Evolutionary conservation across 2,329 filamentous ascomycete species (phyloP).

Genomic region (Conoideocrella luteorostrata): DNA sequence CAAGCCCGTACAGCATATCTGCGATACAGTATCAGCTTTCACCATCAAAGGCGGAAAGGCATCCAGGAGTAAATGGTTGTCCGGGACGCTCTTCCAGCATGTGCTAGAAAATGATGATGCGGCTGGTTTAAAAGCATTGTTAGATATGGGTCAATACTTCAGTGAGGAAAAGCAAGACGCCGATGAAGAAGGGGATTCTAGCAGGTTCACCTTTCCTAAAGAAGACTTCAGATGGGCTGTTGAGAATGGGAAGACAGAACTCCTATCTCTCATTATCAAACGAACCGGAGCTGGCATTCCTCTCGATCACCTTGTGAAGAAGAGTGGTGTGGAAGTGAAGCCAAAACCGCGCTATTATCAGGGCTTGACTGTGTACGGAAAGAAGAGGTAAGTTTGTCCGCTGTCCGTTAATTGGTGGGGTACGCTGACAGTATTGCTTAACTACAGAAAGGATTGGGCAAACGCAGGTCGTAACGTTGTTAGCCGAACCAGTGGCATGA

Average conservation of each 20-base stretch:
- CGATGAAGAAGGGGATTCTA: constrained; percentile 25
- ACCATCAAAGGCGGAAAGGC: constrained; percentile 22
- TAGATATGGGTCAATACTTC: constrained; percentile 48
- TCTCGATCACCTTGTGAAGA: constrained; percentile 58
- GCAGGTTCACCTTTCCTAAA: constrained; percentile 33
- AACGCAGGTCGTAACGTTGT: constrained; percentile 47
- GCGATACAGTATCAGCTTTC: constrained; percentile 29
- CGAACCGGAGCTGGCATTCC: constrained; percentile 63
- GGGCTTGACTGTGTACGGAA: constrained; percentile 68
- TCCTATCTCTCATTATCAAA: constrained; percentile 60
- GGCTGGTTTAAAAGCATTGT: constrained; percentile 46
- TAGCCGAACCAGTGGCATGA: constrained; percentile 31
- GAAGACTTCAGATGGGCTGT: constrained; percentile 39
- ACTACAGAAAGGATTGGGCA: constrained; percentile 60
- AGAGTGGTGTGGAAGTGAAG: constrained; percentile 55
- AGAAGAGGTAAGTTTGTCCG: constrained; percentile 50
- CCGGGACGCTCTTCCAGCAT: constrained; percentile 31
- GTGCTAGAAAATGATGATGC: constrained; percentile 48
- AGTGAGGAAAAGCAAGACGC: constrained; percentile 26
- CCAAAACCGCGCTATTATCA: constrained; percentile 68
- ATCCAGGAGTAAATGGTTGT: constrained; percentile 3
- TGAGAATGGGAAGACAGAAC: constrained; percentile 41
- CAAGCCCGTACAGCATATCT: constrained; percentile 48
- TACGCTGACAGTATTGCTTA: neutral
- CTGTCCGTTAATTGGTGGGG: no score